Evolutionary conservation across 2,329 filamentous ascomycete species (phyloP).

Genomic region (Pyrenophora seminiperda): DNA sequence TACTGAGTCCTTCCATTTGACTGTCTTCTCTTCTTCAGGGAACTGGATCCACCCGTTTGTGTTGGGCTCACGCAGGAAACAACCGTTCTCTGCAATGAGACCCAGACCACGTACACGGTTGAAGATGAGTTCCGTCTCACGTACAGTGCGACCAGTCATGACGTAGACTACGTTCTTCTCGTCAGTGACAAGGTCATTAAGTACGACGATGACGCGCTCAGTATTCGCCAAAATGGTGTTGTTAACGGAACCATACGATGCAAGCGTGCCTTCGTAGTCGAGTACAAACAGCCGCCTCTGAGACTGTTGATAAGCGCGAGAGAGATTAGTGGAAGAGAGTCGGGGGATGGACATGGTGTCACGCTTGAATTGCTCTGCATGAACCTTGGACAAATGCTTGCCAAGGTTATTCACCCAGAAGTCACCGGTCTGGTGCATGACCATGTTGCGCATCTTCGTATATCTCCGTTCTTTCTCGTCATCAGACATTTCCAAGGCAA

Average conservation of each 20-base stretch:
- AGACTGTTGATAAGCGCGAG: slow-evolving; percentile 68
- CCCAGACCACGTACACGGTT: slow-evolving; percentile 81
- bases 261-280: slow-evolving; percentile 91
- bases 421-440: slow-evolving; percentile 80
- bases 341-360: slow-evolving; percentile 87
- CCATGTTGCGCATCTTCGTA: slow-evolving; percentile 72
- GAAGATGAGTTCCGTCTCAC: slow-evolving; percentile 87
- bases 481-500: slow-evolving; percentile 77
- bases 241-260: slow-evolving; percentile 82
- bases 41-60: slow-evolving; percentile 76
- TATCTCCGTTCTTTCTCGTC: slow-evolving; percentile 77
- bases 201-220: slow-evolving; percentile 79
- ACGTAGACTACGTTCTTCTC: slow-evolving; percentile 86
- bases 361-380: slow-evolving; percentile 82
- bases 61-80: slow-evolving; percentile 76
- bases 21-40: slow-evolving; percentile 71
- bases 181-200: slow-evolving; percentile 82
- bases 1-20: slow-evolving; percentile 82
- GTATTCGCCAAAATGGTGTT: slow-evolving; percentile 86
- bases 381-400: slow-evolving; percentile 71
- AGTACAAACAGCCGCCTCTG: slow-evolving; percentile 80
- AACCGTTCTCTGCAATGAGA: slow-evolving; percentile 92
- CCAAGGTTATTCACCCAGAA: slow-evolving; percentile 84
- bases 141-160: slow-evolving; percentile 86
- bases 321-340: slow-evolving; percentile 70